Evolutionary conservation across 2,329 filamentous ascomycete genomes (phyloP), one percentile per base, ranked within the genome.

Genomic region (Sarocladiaceae sp.): DNA sequence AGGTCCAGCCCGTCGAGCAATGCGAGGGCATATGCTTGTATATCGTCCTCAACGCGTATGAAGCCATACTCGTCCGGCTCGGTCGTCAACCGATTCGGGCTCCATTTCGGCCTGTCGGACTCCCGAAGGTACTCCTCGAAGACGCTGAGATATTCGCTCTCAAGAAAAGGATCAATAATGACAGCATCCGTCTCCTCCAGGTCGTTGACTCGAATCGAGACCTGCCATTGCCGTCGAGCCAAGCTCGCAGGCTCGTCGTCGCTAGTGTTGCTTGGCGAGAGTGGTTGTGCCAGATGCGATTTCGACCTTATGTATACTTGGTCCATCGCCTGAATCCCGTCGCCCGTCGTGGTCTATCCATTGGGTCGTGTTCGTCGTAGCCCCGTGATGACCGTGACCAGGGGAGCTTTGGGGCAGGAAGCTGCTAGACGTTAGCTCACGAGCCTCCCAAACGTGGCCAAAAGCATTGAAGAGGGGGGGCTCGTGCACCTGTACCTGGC

Each of bases 91-190:
- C 40, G 44, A 32, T 50, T 47, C 7, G 48, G 33, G 43, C 49
- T 53, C 51, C 51, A 53, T n/a, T 43, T 49, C 16, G 50, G 50
- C 5, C 47, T 43, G 33, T 56, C 55, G 15, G 54, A 53, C 41
- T 48, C 51, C 15, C 49, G 51, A n/a, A 58, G 50, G 34, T 58
- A 57, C 21, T 49, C 33, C 43, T 58, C 56, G 27, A 58, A 53
- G 39, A 58, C 44, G 27, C 47, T 40, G 13, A 46, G 50, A 33
- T 58, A 58, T 24, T 58, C 49, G n/a, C 27, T 35, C 33, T 53
- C 51, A 19, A 49, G 33, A 18, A 58, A 55, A 4, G 56, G 56
- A 35, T 58, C 56, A 29, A 46, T 41, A 11, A 58, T 54, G 33
- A 44, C 45, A 5, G 43, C 20, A 20, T n/a, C 29, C 7, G 21